phyloP scores from a whole-genome alignment of 2,329 filamentous ascomycete species.

The Apiospora sp. region DNA sequence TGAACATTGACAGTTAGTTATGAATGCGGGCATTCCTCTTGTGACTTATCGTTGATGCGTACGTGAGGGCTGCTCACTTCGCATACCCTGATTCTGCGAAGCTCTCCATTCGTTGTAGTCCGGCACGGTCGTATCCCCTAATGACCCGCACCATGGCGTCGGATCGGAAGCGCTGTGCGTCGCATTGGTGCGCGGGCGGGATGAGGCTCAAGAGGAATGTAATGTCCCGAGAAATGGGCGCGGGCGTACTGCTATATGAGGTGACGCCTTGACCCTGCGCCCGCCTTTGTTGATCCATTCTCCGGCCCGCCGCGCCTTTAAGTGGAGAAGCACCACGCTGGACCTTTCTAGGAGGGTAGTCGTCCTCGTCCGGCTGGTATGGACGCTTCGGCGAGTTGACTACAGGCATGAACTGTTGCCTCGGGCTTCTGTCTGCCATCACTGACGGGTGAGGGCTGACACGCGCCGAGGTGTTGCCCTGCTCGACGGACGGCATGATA shows the following conservation, averaged over 20 bases:
- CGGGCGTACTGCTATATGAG: slow-evolving; percentile 50
- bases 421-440: slow-evolving; percentile 50
- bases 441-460: slow-evolving; percentile 53
- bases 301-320: slow-evolving; percentile 87
- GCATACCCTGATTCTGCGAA: slow-evolving; percentile 38
- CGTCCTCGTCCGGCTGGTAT: slow-evolving; percentile 73
- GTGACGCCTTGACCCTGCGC: slow-evolving; percentile 54
- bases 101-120: slow-evolving; percentile 64
- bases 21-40: background rate
- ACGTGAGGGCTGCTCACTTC: slow-evolving; percentile 41
- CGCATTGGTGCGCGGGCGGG: slow-evolving; percentile 76
- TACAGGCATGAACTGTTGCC: slow-evolving; percentile 55
- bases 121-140: slow-evolving; percentile 71
- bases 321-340: slow-evolving; percentile 90
- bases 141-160: slow-evolving; percentile 78
- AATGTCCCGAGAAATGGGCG: slow-evolving; percentile 76
- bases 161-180: slow-evolving; percentile 73
- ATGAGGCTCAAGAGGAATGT: slow-evolving; percentile 75
- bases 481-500: slow-evolving; percentile 63
- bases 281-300: slow-evolving; percentile 79
- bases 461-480: slow-evolving; percentile 50
- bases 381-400: slow-evolving; percentile 69
- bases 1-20: slow-evolving; percentile 38
- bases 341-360: slow-evolving; percentile 82
- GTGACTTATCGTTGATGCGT: slow-evolving; percentile 45